Evolutionary conservation across 1,139 yeast species (phyloP).

Genomic region (Nakaseomyces nivariensis): DNA sequence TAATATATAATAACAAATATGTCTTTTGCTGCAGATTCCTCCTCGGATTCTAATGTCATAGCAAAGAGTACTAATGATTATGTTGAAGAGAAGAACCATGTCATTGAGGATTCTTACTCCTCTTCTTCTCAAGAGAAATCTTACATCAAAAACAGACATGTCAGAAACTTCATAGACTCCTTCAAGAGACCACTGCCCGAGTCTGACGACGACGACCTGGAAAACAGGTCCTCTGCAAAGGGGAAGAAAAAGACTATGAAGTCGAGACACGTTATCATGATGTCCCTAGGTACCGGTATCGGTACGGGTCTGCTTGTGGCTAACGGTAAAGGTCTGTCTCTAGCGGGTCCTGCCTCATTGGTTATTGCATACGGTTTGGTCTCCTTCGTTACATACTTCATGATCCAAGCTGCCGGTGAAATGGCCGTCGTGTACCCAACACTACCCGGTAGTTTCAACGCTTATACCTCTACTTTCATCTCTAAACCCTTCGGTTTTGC

Average conservation of each 20-base stretch:
- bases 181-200: slow-evolving; percentile 11
- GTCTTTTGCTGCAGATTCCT: background rate
- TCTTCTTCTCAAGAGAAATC: background rate
- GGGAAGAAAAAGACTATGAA: slow-evolving; percentile 35
- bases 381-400: slow-evolving; percentile 58
- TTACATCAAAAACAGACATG: background rate
- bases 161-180: slow-evolving; percentile 20
- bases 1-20: background rate
- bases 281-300: slow-evolving; percentile 74
- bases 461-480: slow-evolving; percentile 53
- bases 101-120: background rate
- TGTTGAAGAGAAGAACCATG: background rate
- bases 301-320: slow-evolving; percentile 76
- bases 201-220: slow-evolving; percentile 9
- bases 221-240: background rate
- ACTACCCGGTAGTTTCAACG: slow-evolving; percentile 67
- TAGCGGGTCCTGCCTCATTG: slow-evolving; percentile 74
- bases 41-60: background rate
- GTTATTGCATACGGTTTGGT: slow-evolving; percentile 58
- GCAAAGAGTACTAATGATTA: background rate
- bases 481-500: slow-evolving; percentile 76
- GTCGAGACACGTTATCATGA: slow-evolving; percentile 49
- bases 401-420: slow-evolving; percentile 76
- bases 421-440: slow-evolving; percentile 65
- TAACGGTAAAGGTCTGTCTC: slow-evolving; percentile 51